Evolutionary conservation across 1,139 yeast genomes (phyloP), one percentile per base, ranked within the genome.

Genomic region (Saccharomycopsis crataegensis): DNA sequence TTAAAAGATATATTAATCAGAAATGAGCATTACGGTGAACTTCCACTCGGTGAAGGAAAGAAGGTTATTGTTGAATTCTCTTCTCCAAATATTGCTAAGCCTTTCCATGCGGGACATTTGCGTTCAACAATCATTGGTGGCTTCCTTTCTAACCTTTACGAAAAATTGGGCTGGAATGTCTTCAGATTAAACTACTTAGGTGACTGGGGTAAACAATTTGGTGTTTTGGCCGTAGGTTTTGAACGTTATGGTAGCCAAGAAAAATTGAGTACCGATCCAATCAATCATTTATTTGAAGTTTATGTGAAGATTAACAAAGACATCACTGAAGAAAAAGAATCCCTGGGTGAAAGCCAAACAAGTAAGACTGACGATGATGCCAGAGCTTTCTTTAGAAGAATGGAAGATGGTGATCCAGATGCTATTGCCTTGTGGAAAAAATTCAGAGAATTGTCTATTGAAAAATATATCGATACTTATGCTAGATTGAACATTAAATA

Each of bases 191-290:
- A 93, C 73, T 93, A 94, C 72, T 77, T 93, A 62, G 99, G 99
- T 66, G 99, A 93, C 73, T 93, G 99, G 99, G 99, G 99, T 56
- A 93, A 94, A 72, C 99, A 93, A 74, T 93, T 93, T 66, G 99
- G 99, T 70, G 74, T 91, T 52, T 78, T 93, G 62, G 99, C 99
- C 37, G 85, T 94, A 60, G 99, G 98, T 51, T 93, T 86, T 68
- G 80, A 81, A 56, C 81, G 79, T 65, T 93, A 86, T 65, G 99
- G 99, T 52, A 72, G 77, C 59, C 96, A 86, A 66, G 88, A 84
- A 64, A 73, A 74, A 55, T 77, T 93, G 60, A 75, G 75, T 54
- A 66, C 68, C 52, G 95, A 94, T 68, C 98, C 99, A 57, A 91
- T 94, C 67, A 84, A 90, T 72, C 99, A 94, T 69, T 78, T 94